Evolutionary conservation across 805 yeast genomes (phyloP), one percentile per base, ranked within the genome.

Genomic region (Millerozyma acaciae): DNA sequence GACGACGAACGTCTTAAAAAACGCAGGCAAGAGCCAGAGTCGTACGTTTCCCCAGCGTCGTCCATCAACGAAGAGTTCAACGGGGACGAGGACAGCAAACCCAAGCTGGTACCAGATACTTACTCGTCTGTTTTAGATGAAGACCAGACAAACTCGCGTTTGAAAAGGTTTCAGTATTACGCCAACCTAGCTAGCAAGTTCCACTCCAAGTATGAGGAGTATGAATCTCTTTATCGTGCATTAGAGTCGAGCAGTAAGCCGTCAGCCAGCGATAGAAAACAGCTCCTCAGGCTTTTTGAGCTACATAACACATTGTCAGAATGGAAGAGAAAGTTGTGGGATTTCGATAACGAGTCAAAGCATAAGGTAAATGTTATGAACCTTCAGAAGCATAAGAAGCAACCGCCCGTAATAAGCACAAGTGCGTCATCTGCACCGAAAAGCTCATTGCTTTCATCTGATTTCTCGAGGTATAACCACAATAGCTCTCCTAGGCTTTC

Each of bases 251-350:
- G 39, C 14, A 33, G 14, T 32, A 39, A 30, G 27, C 15, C 26
- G 9, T 12, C 23, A 8, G 10, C 25, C 32, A 23, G 17, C 9
- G 35, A 34, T 19, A 42, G 48, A 52, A 51, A 42, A 47, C 25
- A 55, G 53, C 37, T 71, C 51, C 47, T 57, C 34, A 60, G 55
- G 47, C 53, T 78, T 30, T 61, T 67, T 46, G 68, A 68, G 32
- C 48, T 78, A 54, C 84, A 78, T 51, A 66, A 65, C 20, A 62
- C 64, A 26, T 53, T 78, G 32, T 64, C 72, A 13, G 65, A 65
- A 25, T 75, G 81, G 81, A 78, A 78, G 51, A 64, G 62, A 38
- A 62, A 68, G 43, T 57, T 78, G 13, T 75, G 80, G 80, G 73
- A 68, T 30, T 53, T 45, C 32, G 62, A 63, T 37, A 50, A 53